These are phyloP conservation scores for Porpolomopsis calyptriformis DNA, from an alignment of 768 basidiomycete species.

Conservation along the genomic window DNA sequence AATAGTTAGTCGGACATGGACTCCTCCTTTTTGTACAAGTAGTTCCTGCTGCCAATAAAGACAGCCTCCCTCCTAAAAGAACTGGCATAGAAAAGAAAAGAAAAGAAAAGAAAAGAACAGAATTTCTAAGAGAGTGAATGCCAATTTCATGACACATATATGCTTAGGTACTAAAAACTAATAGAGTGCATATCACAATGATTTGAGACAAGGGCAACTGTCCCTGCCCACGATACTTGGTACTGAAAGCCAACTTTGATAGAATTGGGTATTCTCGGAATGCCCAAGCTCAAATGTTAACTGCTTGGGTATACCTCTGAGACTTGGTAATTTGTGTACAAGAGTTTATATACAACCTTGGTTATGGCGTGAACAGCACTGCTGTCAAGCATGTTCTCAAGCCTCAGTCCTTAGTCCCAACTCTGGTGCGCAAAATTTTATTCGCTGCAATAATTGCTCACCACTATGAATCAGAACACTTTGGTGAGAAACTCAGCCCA, in stretches of 20 bases:
- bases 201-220: slow-evolving; percentile 16
- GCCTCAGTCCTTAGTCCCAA: slow-evolving; percentile 5
- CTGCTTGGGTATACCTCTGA: neutral
- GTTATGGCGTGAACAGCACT: neutral
- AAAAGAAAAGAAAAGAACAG: no score
- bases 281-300: neutral
- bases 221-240: slow-evolving; percentile 19
- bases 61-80: no score
- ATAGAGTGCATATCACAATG: slow-evolving; percentile 18
- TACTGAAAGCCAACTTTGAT: slow-evolving; percentile 14
- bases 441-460: neutral
- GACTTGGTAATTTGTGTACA: neutral
- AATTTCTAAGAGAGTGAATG: no score
- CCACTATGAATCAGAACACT: slow-evolving; percentile 2
- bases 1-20: no score
- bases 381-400: slow-evolving; percentile 1
- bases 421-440: neutral
- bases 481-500: neutral
- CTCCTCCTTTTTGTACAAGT: no score
- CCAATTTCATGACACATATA: no score
- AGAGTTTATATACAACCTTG: slow-evolving; percentile 1
- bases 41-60: no score
- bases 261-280: slow-evolving; percentile 16
- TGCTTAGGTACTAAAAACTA: no score
- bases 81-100: no score